Percentiles rank a stretch among this genome's conserved stretches.
These are phyloP conservation scores for Sclerotinia spermophila DNA, from an alignment of 2,329 filamentous ascomycete species.

Conservation along the genomic window DNA sequence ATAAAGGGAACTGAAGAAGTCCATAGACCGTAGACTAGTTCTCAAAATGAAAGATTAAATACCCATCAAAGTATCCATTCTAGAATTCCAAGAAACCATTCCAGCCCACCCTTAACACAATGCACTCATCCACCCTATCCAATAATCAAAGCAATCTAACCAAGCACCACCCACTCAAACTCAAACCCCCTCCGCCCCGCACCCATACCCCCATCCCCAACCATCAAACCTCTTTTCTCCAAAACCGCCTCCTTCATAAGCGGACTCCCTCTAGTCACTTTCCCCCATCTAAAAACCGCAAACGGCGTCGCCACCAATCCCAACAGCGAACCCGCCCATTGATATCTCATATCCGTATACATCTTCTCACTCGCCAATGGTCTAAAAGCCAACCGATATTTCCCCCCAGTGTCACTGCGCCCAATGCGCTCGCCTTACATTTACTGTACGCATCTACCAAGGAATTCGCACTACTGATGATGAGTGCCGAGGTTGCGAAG, in stretches of 20 bases:
- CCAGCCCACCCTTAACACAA: not conserved
- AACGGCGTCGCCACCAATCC: constrained; percentile 46
- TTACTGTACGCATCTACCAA: constrained; percentile 48
- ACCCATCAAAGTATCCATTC: not conserved
- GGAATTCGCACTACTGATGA: constrained; percentile 46
- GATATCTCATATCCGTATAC: constrained; percentile 47
- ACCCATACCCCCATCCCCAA: too few species aligned
- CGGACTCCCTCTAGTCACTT: not conserved
- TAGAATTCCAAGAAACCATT: too few species aligned
- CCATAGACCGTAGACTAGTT: too few species aligned
- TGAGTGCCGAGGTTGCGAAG: constrained; percentile 47
- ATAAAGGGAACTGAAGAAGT: too few species aligned
- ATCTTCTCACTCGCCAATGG: constrained; percentile 46
- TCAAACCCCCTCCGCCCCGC: not conserved
- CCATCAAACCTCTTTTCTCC: not conserved
- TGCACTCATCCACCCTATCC: not conserved
- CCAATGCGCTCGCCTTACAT: constrained; percentile 48
- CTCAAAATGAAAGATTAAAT: fast-evolving
- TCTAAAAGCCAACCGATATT: constrained; percentile 46
- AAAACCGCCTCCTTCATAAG: not conserved
- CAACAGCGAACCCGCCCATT: constrained; percentile 48
- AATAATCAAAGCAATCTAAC: too few species aligned
- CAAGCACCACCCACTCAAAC: not conserved
- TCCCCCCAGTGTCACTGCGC: constrained; percentile 46
- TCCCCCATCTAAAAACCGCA: constrained; percentile 40